Base-by-base conservation (phyloP, 2,329 filamentous ascomycete species). In the Colletotrichum destructivum region DNA sequence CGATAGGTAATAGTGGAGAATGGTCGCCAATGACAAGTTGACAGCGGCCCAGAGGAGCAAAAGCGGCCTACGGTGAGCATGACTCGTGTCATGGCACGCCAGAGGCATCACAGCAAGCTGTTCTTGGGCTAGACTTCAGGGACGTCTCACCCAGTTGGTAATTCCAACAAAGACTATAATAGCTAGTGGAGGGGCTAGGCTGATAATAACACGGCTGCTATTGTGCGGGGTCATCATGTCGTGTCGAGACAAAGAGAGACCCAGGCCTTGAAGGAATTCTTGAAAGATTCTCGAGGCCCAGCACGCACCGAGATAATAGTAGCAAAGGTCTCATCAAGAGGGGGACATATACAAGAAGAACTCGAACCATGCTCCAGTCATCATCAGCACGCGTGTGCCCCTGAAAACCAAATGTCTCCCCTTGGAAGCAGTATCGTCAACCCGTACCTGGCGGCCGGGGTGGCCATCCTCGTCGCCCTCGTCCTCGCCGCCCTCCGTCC, bases 381-480 rank as follows among this genome's bases (percentile, higher is more conserved):
- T 46, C 44, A 31, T n/a, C 35, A 23, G 60, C 38, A 63, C 15
- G 5, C 18, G 12, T 18, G 21, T 21, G 16, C 6, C 8, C 44
- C 16, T 35, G 12, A 8, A 9, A 12, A 35, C 26, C 26, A 31
- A n/a, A 64, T 72, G 69, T 47, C 21, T 21, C 3, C 51, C 16
- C 42, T 46, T 13, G 40, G 9, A 6, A n/a, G 46, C 13, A n/a
- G 40, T 13, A n/a, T 64, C 54, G 47, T 60, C 16, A 46, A 60
- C 47, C 66, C 69, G 3, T 72, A 60, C n/a, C 54, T 69, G 0
- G 60, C 65, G 13, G 69, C 59, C 9, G 65, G 21, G 5, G 47
- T 59, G 9, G 60, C 59, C 2, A 52, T 72, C 46, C 21, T 72
- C 21, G 35, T 64, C 18, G 46, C 59, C 4, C 8, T 72, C 65